These are phyloP conservation scores for Coccomyxa sp. DNA, from an alignment of 139 green algal genomes.

Conservation along the genomic window DNA sequence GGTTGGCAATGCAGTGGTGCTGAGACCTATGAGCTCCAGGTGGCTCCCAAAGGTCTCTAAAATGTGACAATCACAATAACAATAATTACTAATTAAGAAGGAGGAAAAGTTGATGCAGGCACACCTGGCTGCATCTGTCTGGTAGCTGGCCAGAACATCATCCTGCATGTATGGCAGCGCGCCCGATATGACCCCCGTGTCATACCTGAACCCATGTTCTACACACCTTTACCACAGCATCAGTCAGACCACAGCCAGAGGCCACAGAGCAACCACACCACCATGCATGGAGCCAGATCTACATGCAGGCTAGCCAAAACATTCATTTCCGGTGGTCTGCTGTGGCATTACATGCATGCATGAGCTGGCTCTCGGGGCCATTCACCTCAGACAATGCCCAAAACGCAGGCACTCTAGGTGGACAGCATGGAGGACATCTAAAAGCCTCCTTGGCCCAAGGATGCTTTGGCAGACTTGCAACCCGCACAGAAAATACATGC, in stretches of 20 bases:
- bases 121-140: background rate
- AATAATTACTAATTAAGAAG: too few species aligned
- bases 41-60: background rate
- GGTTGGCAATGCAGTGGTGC: background rate
- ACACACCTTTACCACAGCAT: background rate
- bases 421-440: too few species aligned
- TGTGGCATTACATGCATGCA: too few species aligned
- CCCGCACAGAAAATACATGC: background rate
- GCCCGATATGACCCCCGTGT: conserved; percentile 55
- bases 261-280: background rate
- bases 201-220: conserved; percentile 13
- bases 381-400: background rate
- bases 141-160: conserved; percentile 43
- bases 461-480: too few species aligned
- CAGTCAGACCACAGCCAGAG: too few species aligned
- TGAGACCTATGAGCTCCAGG: background rate
- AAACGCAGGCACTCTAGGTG: background rate
- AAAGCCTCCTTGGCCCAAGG: too few species aligned
- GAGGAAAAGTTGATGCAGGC: background rate
- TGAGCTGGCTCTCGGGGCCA: too few species aligned
- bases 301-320: background rate
- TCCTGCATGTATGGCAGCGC: conserved; percentile 71
- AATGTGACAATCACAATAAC: background rate
- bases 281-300: too few species aligned
- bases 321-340: background rate